These are phyloP conservation scores for Chaetomium olivaceum DNA, from an alignment of 2,329 filamentous ascomycete genomes.

Conservation along the genomic window DNA sequence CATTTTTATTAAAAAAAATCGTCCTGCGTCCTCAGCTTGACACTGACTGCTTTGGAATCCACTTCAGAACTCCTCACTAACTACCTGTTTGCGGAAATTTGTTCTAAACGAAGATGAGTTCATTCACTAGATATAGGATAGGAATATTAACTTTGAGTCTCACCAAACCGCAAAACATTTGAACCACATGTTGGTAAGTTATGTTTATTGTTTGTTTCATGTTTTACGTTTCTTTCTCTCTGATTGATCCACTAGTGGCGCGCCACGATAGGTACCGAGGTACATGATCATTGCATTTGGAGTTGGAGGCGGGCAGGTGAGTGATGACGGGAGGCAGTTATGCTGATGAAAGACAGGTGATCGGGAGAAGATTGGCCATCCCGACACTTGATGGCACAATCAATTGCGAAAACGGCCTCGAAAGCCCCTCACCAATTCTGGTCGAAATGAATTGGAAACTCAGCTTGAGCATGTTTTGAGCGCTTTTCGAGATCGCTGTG, in stretches of 20 bases:
- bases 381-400: slow-evolving; percentile 13
- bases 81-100: too few species aligned
- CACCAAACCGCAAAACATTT: too few species aligned
- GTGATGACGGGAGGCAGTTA: not conserved
- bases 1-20: too few species aligned
- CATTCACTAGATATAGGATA: too few species aligned
- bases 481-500: not conserved
- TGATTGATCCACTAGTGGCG: too few species aligned
- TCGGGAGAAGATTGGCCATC: slow-evolving; percentile 11
- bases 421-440: not conserved
- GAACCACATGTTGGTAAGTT: too few species aligned
- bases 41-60: not conserved
- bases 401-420: not conserved
- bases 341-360: not conserved
- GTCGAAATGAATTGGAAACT: not conserved
- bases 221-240: not conserved
- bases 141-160: too few species aligned
- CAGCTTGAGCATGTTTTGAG: not conserved
- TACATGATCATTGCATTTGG: too few species aligned
- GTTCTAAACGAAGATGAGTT: too few species aligned
- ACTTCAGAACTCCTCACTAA: not conserved
- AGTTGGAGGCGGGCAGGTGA: too few species aligned
- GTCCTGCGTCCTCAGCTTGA: not conserved
- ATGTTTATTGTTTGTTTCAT: too few species aligned
- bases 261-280: too few species aligned